Evolutionary conservation across 1,139 yeast genomes (phyloP).

Genomic region (Diutina scorzettiae): DNA sequence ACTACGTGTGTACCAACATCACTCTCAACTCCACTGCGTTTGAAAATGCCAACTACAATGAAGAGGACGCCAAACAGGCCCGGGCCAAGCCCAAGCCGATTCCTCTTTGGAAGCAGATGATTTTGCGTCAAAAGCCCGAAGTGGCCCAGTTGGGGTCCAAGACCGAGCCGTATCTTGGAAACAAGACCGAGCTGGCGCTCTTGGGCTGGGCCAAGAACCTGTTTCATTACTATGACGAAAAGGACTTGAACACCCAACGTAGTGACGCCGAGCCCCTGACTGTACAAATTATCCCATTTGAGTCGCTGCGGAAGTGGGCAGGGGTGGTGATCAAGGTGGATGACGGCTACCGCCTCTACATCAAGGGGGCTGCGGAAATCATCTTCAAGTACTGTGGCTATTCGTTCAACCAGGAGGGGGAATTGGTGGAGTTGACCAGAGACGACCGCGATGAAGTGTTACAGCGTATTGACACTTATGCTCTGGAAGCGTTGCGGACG

Average conservation of each 20-base stretch:
- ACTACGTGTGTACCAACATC: constrained; percentile 46
- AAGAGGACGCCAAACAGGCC: constrained; percentile 20
- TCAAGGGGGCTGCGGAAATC: constrained; percentile 94
- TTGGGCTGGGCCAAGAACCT: constrained; percentile 53
- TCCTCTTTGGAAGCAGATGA: constrained; percentile 13
- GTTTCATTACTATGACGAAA: constrained; percentile 32
- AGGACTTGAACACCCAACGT: constrained; percentile 28
- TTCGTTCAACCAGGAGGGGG: constrained; percentile 20
- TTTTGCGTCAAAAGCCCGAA: constrained; percentile 10
- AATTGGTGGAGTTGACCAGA: constrained; percentile 18
- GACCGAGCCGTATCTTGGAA: constrained; percentile 67
- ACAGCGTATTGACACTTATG: constrained; percentile 48
- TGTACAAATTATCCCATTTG: constrained; percentile 78
- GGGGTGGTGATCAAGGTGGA: constrained; percentile 52
- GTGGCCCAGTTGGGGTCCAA: constrained; percentile 14
- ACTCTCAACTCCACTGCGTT: constrained; percentile 82
- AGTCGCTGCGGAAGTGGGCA: constrained; percentile 88
- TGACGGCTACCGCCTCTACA: constrained; percentile 46
- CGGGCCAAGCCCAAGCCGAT: constrained; percentile 20
- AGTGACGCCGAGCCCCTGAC: constrained; percentile 25
- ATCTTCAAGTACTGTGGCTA: constrained; percentile 50
- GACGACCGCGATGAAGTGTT: constrained; percentile 23
- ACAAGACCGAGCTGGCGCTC: constrained; percentile 89
- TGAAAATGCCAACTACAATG: constrained; percentile 43
- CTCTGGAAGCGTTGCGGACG: constrained; percentile 72